These are phyloP conservation scores for Perkinsus marinus DNA, from an alignment of 169 alveolate species.

Conservation along the genomic window DNA sequence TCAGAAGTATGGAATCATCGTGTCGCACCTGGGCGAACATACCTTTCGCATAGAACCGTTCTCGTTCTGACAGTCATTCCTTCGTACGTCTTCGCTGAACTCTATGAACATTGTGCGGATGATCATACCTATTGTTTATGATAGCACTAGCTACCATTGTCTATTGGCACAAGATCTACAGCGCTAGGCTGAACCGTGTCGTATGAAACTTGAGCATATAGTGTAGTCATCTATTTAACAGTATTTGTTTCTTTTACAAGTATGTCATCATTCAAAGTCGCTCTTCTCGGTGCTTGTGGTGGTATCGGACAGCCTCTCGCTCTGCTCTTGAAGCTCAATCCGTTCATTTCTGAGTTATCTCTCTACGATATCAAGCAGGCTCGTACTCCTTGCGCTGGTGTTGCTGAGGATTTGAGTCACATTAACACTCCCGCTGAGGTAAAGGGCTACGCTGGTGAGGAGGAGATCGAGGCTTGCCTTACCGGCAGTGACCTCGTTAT, in stretches of 20 bases:
- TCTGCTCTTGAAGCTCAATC: background rate
- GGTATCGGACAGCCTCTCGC: slow-evolving; percentile 5
- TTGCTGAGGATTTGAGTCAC: background rate
- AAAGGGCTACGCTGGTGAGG: background rate
- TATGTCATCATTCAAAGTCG: slow-evolving; percentile 3
- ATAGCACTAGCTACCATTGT: no score
- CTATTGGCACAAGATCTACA: background rate
- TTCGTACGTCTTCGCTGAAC: no score
- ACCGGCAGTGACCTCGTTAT: slow-evolving; percentile 32
- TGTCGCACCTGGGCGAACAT: no score
- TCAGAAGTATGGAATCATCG: no score
- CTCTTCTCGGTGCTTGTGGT: slow-evolving; percentile 11
- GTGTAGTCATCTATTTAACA: no score
- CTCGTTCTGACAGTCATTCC: no score
- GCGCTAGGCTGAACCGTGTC: background rate
- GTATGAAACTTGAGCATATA: background rate
- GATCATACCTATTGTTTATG: no score
- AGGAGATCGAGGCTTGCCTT: slow-evolving; percentile 16
- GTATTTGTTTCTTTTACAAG: background rate
- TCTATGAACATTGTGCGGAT: no score
- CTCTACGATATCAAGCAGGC: slow-evolving; percentile 14
- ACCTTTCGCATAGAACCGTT: no score
- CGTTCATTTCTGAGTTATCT: background rate
- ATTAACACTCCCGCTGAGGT: background rate
- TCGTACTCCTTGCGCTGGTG: background rate